These are phyloP conservation scores for Lactarius psammicola DNA, from an alignment of 768 basidiomycete species.

Conservation along the genomic window DNA sequence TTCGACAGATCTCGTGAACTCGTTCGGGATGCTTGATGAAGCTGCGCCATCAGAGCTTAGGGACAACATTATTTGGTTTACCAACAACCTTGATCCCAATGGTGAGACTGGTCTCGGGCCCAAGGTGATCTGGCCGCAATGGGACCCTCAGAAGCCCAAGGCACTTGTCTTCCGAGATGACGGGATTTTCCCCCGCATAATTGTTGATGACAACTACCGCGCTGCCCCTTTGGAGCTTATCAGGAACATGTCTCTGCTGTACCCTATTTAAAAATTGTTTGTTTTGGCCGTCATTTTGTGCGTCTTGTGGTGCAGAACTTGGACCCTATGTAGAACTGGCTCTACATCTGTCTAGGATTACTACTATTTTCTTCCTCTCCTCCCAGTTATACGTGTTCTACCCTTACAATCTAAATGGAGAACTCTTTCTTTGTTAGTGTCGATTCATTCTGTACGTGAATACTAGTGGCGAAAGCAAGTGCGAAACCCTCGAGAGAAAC, in stretches of 20 bases:
- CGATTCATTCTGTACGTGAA: not conserved
- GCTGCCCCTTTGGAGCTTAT: conserved; percentile 14
- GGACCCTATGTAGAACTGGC: too few relatives aligned
- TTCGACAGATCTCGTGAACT: conserved; percentile 19
- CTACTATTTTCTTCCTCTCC: not conserved
- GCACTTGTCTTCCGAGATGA: conserved; percentile 21
- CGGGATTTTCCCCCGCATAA: not conserved
- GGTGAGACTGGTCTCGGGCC: not conserved
- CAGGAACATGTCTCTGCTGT: conserved; percentile 17
- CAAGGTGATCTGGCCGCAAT: conserved; percentile 22
- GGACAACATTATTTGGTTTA: conserved; percentile 25
- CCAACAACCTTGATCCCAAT: conserved; percentile 26
- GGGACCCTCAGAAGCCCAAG: conserved; percentile 17
- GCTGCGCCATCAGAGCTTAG: conserved; percentile 5
- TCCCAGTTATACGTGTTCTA: not conserved
- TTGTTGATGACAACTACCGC: conserved; percentile 23
- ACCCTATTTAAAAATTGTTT: conserved; percentile 21
- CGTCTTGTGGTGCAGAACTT: too few relatives aligned
- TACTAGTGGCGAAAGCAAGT: not conserved
- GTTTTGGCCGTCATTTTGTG: too few relatives aligned
- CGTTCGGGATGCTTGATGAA: conserved; percentile 13
- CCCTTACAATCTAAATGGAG: not conserved
- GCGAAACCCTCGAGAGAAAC: not conserved
- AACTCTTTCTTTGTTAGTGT: not conserved
- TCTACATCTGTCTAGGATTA: too few relatives aligned